Percentiles rank a stretch among this genome's conserved stretches.
phyloP scores from a whole-genome alignment of 306 rosid species.

The Pyrus bretschneideri region DNA sequence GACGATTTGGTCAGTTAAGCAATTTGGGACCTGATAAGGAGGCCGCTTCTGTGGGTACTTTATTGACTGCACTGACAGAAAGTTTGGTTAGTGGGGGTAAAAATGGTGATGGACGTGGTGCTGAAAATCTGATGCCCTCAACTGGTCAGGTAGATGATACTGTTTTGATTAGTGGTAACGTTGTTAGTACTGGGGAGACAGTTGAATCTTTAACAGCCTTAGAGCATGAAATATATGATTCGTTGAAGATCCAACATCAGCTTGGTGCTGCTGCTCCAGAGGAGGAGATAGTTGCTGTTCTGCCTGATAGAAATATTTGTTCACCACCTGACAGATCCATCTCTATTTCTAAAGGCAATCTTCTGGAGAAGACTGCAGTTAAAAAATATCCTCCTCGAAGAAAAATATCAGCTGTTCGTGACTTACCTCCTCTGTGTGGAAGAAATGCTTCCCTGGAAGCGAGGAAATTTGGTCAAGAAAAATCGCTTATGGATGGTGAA shows the following conservation, averaged over 20 bases:
- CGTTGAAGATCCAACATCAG: slow-evolving; percentile 20
- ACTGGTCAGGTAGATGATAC: not conserved
- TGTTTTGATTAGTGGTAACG: not conserved
- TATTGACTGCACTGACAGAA: not conserved
- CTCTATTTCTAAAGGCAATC: slow-evolving; percentile 28
- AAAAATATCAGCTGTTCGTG: slow-evolving; percentile 60
- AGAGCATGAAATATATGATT: slow-evolving; percentile 23
- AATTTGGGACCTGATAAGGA: not conserved
- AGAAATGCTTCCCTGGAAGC: slow-evolving; percentile 33
- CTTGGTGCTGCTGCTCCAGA: slow-evolving; percentile 13
- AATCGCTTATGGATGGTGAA: slow-evolving; percentile 20
- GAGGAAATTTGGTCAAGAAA: slow-evolving; percentile 18
- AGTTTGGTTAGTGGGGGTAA: not conserved
- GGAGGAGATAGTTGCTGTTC: slow-evolving; percentile 21
- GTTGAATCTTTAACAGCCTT: slow-evolving; percentile 8
- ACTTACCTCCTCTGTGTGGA: slow-evolving; percentile 72
- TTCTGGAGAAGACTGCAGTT: slow-evolving; percentile 20
- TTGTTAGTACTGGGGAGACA: not conserved
- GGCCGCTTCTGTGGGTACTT: not conserved
- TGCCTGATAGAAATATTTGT: not conserved
- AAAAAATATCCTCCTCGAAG: slow-evolving; percentile 56
- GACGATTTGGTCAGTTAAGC: slow-evolving; percentile 23
- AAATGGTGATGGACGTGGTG: not conserved
- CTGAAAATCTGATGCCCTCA: not conserved
- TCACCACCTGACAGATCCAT: slow-evolving; percentile 15